Evolutionary conservation across 768 basidiomycete species (phyloP), one percentile per base, ranked within the genome.

Genomic region (Kwoniella heveanensis): DNA sequence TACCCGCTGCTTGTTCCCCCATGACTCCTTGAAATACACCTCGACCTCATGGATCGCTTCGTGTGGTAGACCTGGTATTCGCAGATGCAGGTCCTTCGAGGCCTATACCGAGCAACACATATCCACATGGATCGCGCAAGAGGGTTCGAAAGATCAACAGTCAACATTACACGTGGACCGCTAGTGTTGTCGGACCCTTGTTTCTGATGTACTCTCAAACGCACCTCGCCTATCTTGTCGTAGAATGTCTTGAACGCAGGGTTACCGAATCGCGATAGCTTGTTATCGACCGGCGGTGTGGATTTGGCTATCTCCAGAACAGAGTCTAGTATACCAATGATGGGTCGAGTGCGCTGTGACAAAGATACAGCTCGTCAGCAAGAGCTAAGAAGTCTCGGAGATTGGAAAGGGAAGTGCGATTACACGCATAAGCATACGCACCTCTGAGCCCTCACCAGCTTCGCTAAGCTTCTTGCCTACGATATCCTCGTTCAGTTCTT

Each of bases 161-260:
- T n/a, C n/a, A n/a, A n/a, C n/a, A n/a, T n/a, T n/a, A n/a, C n/a
- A n/a, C n/a, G n/a, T n/a, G n/a, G n/a, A n/a, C n/a, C n/a, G n/a
- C n/a, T n/a, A n/a, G n/a, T n/a, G n/a, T n/a, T n/a, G n/a, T n/a
- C n/a, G n/a, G n/a, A n/a, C n/a, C n/a, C n/a, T n/a, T n/a, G n/a
- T n/a, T n/a, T n/a, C n/a, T n/a, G n/a, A n/a, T n/a, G n/a, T n/a
- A n/a, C n/a, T n/a, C n/a, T n/a, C n/a, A 2, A 25, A 62, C 78
- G 47, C 26, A 89, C 93, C 81, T 89, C 84, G 19, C 82, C 73
- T 7, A 97, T 83, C 71, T 86, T 85, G 81, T 97, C 94, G 70
- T 93, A 91, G 77, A 98, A 96, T 0, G 86, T 86, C 71, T 89
- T 83, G 80, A 99, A 99, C 0, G 96, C 96, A 3, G 96, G 96